phyloP scores from a whole-genome alignment of 2,329 filamentous ascomycete species.

The Cryphonectria japonica region DNA sequence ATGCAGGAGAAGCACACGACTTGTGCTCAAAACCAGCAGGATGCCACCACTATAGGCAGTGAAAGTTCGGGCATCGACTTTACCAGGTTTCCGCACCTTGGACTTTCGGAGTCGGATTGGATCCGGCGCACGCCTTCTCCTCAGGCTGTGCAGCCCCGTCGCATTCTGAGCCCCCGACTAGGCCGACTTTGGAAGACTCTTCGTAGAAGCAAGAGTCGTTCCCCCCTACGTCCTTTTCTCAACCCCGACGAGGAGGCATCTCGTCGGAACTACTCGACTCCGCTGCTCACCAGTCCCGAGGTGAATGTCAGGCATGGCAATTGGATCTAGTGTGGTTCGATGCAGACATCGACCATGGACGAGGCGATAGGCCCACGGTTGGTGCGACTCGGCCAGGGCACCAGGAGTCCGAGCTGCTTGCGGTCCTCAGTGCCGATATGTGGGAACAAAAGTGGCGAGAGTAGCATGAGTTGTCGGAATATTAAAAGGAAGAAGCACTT shows the following conservation, averaged over 20 bases:
- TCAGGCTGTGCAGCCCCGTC: conserved; percentile 12
- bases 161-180: conserved; percentile 23
- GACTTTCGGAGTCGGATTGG: conserved; percentile 23
- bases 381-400: conserved; percentile 1
- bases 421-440: not conserved
- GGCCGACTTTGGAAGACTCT: conserved; percentile 26
- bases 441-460: not conserved
- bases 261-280: conserved; percentile 20
- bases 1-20: not conserved
- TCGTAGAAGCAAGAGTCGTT: conserved; percentile 26
- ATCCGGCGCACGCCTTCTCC: conserved; percentile 26
- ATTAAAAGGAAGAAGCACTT: not conserved
- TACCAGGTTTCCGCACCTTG: conserved; percentile 24
- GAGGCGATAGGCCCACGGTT: conserved; percentile 7
- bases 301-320: conserved; percentile 24
- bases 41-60: not conserved
- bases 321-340: conserved; percentile 31
- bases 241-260: not conserved
- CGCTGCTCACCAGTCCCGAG: conserved; percentile 13
- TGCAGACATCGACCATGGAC: conserved; percentile 16
- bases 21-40: not conserved
- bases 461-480: not conserved
- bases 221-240: conserved; percentile 16
- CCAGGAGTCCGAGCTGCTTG: conserved; percentile 2
- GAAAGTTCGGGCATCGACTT: conserved; percentile 17